Conservation (phyloP, 345 rosid species). For the Conringia planisiliqua region DNA sequence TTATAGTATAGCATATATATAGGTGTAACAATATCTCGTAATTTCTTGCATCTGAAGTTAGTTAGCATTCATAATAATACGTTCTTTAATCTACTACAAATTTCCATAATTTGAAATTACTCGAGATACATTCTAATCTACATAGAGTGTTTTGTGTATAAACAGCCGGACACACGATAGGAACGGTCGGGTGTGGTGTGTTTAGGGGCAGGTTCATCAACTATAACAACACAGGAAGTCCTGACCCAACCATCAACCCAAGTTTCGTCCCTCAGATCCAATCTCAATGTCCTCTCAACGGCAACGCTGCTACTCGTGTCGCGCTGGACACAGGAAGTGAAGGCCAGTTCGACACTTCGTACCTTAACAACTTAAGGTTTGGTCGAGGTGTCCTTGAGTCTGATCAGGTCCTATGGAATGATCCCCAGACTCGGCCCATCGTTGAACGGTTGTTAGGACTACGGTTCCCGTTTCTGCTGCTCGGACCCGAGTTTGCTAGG, state of each 20-base stretch:
- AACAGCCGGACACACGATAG: slow-evolving; percentile 65
- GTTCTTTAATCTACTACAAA: background rate
- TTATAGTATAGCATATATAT: background rate
- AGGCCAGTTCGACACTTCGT: slow-evolving; percentile 47
- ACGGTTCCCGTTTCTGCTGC: background rate
- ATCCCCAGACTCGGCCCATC: slow-evolving; percentile 34
- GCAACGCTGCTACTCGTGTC: slow-evolving; percentile 33
- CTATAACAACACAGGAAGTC: slow-evolving; percentile 38
- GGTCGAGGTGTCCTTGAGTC: slow-evolving; percentile 54
- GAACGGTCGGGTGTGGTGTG: slow-evolving; percentile 51
- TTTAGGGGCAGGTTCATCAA: slow-evolving; percentile 49
- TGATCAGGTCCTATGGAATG: slow-evolving; percentile 50
- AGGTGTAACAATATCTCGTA: background rate
- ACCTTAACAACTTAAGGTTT: slow-evolving; percentile 42
- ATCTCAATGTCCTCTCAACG: slow-evolving; percentile 48
- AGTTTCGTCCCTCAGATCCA: slow-evolving; percentile 44
- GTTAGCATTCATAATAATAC: background rate
- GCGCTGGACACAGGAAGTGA: slow-evolving; percentile 47
- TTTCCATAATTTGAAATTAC: background rate
- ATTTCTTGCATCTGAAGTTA: slow-evolving; percentile 7
- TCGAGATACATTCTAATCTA: background rate
- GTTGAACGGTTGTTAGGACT: slow-evolving; percentile 39
- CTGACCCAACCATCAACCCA: slow-evolving; percentile 44
- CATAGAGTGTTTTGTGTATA: background rate
- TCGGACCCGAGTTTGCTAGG: slow-evolving; percentile 31